These are phyloP conservation scores for Trichosporon sp. DNA, from an alignment of 1,284 basidiomycete genomes.

Conservation along the genomic window DNA sequence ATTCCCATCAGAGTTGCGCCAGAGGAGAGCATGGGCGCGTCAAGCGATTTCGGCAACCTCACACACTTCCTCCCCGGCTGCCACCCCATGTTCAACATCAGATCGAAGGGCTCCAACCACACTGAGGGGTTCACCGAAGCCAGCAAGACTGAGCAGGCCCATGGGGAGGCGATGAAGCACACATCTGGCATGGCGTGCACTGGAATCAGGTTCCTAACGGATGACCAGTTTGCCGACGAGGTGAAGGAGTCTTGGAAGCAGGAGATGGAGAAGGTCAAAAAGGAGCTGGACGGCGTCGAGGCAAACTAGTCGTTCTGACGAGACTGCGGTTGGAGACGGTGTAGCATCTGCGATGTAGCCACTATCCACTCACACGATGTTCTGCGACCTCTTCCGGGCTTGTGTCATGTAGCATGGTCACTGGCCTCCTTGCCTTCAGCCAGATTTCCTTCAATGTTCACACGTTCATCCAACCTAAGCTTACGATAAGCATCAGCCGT, in stretches of 20 bases:
- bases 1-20: conserved; percentile 62
- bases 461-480: too few relatives aligned
- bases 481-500: too few relatives aligned
- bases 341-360: too few relatives aligned
- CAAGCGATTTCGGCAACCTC: conserved; percentile 18
- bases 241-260: not conserved
- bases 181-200: conserved; percentile 37
- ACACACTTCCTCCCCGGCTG: conserved; percentile 41
- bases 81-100: conserved; percentile 24
- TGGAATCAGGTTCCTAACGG: conserved; percentile 32
- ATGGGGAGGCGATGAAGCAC: conserved; percentile 35
- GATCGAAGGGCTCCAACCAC: conserved; percentile 17
- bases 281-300: not conserved
- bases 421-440: too few relatives aligned
- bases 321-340: too few relatives aligned
- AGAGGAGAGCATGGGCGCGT: conserved; percentile 3
- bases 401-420: too few relatives aligned
- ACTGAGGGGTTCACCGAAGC: conserved; percentile 22
- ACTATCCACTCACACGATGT: too few relatives aligned
- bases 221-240: conserved; percentile 29
- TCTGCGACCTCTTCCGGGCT: too few relatives aligned
- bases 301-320: too few relatives aligned
- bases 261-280: conserved; percentile 5
- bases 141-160: conserved; percentile 19
- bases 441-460: too few relatives aligned